Evolutionary conservation across 208 protist genomes (phyloP).

Genomic region (Herpetomonas samuelpessoai): DNA sequence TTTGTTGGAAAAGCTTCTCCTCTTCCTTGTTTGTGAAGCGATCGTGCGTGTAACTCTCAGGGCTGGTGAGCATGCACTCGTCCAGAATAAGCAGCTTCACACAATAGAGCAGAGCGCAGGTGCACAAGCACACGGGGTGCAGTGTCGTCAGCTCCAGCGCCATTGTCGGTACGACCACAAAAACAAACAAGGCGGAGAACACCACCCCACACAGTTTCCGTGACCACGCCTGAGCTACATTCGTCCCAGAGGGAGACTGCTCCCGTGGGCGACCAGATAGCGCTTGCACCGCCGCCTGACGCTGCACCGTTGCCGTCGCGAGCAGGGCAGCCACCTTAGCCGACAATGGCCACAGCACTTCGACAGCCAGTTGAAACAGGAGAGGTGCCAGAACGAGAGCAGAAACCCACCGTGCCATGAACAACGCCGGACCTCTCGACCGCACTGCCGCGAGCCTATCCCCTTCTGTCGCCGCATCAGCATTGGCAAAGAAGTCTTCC

Average conservation of each 20-base stretch:
- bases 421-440: background rate
- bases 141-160: conserved; percentile 39
- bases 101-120: conserved; percentile 17
- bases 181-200: conserved; percentile 8
- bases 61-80: conserved; percentile 22
- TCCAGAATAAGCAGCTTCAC: conserved; percentile 16
- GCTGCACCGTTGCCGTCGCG: background rate
- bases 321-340: background rate
- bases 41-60: conserved; percentile 6
- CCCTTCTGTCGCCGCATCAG: background rate
- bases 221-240: background rate
- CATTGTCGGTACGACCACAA: conserved; percentile 31
- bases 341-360: background rate
- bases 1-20: conserved; percentile 19
- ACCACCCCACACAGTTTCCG: conserved; percentile 5
- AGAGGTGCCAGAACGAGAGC: background rate
- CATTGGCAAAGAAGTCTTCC: background rate
- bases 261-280: background rate
- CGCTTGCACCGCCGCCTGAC: background rate
- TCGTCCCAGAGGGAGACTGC: background rate
- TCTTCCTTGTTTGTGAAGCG: conserved; percentile 20
- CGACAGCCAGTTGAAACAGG: conserved; percentile 3
- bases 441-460: background rate
- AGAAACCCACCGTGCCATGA: background rate
- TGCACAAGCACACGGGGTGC: conserved; percentile 24